These are phyloP conservation scores for Chrysoporthe puriensis DNA, from an alignment of 2,329 filamentous ascomycete species.

Conservation along the genomic window DNA sequence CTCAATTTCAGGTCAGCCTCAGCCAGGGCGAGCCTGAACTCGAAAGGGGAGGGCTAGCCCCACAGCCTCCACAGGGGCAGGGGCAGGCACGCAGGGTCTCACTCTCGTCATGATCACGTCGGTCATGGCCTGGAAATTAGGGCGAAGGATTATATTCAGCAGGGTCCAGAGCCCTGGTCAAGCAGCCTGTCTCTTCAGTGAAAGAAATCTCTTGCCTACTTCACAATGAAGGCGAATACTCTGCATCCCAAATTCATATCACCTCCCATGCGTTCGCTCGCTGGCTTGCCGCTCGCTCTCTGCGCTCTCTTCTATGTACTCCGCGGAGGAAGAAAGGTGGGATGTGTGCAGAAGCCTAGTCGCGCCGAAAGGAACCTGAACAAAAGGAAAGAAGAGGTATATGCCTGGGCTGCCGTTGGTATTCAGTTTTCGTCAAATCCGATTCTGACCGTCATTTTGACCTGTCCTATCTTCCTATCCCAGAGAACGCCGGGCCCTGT, in stretches of 20 bases:
- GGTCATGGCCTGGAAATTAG: neutral
- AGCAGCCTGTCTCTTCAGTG: neutral
- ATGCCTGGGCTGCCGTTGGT: slow-evolving; percentile 22
- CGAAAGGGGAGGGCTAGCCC: neutral
- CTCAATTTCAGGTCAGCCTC: slow-evolving; percentile 1
- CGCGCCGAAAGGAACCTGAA: slow-evolving; percentile 10
- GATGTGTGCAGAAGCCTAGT: neutral
- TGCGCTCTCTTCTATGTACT: neutral
- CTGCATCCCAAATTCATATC: slow-evolving; percentile 5
- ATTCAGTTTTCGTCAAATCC: slow-evolving; percentile 25
- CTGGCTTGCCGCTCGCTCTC: neutral
- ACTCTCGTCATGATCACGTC: neutral
- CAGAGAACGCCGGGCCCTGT: slow-evolving; percentile 24
- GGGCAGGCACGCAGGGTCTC: slow-evolving; percentile 1
- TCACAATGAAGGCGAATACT: neutral
- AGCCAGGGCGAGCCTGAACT: slow-evolving; percentile 18
- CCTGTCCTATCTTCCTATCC: slow-evolving; percentile 11
- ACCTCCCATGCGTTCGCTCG: neutral
- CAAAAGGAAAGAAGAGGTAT: slow-evolving; percentile 20
- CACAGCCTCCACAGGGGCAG: neutral
- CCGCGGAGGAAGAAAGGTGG: too few species aligned
- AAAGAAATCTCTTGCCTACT: neutral
- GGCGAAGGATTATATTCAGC: neutral
- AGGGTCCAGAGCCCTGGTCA: neutral
- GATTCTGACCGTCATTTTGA: slow-evolving; percentile 17